Conservation (phyloP, 2,329 filamentous ascomycete genomes). For the Stromatinia cepivora region DNA sequence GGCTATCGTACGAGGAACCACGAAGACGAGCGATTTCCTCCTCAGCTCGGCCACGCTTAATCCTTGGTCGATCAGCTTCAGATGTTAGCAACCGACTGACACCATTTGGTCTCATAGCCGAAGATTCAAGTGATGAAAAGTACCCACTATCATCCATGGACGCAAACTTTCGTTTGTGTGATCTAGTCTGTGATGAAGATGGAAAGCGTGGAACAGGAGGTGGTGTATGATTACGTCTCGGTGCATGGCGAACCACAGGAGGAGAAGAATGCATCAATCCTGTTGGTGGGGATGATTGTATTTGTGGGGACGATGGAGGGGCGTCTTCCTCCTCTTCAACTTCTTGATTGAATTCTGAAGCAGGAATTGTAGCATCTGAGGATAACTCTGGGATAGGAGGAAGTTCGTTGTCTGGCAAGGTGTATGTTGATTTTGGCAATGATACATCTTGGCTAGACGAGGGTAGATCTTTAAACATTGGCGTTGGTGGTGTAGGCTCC, state of each 20-base stretch:
- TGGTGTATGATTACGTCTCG: constrained; percentile 68
- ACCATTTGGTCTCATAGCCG: constrained; percentile 71
- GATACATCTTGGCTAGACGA: constrained; percentile 35
- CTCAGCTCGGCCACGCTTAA: constrained; percentile 88
- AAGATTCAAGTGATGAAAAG: constrained; percentile 94
- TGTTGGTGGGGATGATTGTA: constrained; percentile 69
- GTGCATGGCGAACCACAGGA: constrained; percentile 64
- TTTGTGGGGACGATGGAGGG: constrained; percentile 44
- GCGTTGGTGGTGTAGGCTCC: constrained; percentile 30
- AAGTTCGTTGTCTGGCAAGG: constrained; percentile 30
- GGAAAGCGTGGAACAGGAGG: constrained; percentile 65
- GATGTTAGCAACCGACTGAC: constrained; percentile 67
- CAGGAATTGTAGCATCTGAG: constrained; percentile 75
- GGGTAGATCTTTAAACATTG: constrained; percentile 35
- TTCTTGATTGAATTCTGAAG: constrained; percentile 63
- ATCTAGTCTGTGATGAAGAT: constrained; percentile 61
- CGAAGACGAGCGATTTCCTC: constrained; percentile 93
- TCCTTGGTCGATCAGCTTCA: constrained; percentile 74
- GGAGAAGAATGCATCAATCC: constrained; percentile 86
- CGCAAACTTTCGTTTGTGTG: constrained; percentile 73
- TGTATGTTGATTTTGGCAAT: constrained; percentile 30
- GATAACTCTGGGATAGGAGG: constrained; percentile 56
- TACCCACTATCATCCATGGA: constrained; percentile 94
- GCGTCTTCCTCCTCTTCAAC: constrained; percentile 47
- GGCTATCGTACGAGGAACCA: constrained; percentile 90